Evolutionary conservation across 2,329 filamentous ascomycete species (phyloP).

Genomic region (Xylariaceae sp.): DNA sequence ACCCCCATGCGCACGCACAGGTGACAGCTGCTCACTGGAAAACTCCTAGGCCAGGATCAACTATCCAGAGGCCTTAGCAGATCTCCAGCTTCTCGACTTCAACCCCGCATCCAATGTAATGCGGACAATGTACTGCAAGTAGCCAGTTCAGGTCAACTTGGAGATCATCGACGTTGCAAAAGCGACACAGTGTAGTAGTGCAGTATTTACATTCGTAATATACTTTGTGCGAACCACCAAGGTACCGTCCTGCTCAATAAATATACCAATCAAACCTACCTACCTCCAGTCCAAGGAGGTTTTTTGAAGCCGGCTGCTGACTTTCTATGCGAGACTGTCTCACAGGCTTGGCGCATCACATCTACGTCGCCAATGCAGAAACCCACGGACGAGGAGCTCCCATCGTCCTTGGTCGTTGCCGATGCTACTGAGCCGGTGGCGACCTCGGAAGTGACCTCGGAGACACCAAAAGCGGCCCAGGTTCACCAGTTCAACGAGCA

Average conservation of each 20-base stretch:
- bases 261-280: not conserved
- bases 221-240: not conserved
- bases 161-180: too few relatives aligned
- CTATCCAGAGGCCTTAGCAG: too few relatives aligned
- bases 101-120: too few relatives aligned
- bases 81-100: too few relatives aligned
- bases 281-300: not conserved
- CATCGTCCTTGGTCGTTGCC: not conserved
- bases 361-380: not conserved
- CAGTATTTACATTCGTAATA: not conserved
- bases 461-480: not conserved
- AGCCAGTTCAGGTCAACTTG: too few relatives aligned
- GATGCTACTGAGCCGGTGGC: not conserved
- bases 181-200: not conserved
- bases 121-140: too few relatives aligned
- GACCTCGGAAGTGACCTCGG: not conserved
- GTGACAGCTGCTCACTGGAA: too few relatives aligned
- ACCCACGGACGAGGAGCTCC: not conserved
- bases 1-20: too few relatives aligned
- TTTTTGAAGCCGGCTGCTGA: not conserved
- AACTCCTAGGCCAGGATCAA: too few relatives aligned
- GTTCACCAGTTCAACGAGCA: constrained; percentile 48
- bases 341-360: not conserved
- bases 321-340: not conserved
- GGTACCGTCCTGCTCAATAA: not conserved